These are phyloP conservation scores for Alternaria sp. DNA, from an alignment of 2,329 filamentous ascomycete species.

Conservation along the genomic window DNA sequence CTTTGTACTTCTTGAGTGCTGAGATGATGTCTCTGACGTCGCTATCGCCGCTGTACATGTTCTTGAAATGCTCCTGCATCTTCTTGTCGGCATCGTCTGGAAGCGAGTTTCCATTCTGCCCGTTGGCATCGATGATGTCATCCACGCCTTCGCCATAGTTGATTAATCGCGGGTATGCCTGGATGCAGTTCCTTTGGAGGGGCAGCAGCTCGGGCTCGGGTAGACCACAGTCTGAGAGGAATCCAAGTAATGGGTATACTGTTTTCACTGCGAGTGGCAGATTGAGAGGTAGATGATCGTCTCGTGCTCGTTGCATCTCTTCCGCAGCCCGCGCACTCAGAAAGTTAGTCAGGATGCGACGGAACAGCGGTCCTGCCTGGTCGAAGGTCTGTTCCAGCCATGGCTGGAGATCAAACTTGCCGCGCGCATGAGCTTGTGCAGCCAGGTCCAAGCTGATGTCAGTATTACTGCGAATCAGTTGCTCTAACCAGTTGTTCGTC, in stretches of 20 bases:
- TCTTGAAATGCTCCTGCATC: conserved; percentile 98
- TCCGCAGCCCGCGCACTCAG: conserved; percentile 83
- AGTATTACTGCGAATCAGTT: conserved; percentile 77
- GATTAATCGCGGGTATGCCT: conserved; percentile 90
- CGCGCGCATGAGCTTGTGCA: conserved; percentile 81
- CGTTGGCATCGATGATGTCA: conserved; percentile 86
- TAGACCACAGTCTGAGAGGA: conserved; percentile 66
- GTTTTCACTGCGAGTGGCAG: conserved; percentile 85
- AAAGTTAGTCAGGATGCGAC: conserved; percentile 77
- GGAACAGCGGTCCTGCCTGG: conserved; percentile 71
- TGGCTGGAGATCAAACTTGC: conserved; percentile 77
- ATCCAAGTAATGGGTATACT: conserved; percentile 78
- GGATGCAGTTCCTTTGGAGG: conserved; percentile 86
- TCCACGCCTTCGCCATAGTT: conserved; percentile 95
- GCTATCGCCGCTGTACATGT: conserved; percentile 93
- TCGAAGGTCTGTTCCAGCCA: conserved; percentile 77
- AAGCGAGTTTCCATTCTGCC: conserved; percentile 79
- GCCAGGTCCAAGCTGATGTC: conserved; percentile 88
- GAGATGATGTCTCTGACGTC: conserved; percentile 86
- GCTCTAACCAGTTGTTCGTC: conserved; percentile 83
- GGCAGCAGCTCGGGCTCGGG: conserved; percentile 74
- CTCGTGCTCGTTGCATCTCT: conserved; percentile 76
- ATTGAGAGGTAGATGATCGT: conserved; percentile 70
- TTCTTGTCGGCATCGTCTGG: conserved; percentile 80
- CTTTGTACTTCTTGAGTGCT: conserved; percentile 84